A percentile compares a stretch with the other conserved stretches of the same genome.
Conservation (phyloP, 2,329 filamentous ascomycete species). For the Epichloe glyceriae region DNA sequence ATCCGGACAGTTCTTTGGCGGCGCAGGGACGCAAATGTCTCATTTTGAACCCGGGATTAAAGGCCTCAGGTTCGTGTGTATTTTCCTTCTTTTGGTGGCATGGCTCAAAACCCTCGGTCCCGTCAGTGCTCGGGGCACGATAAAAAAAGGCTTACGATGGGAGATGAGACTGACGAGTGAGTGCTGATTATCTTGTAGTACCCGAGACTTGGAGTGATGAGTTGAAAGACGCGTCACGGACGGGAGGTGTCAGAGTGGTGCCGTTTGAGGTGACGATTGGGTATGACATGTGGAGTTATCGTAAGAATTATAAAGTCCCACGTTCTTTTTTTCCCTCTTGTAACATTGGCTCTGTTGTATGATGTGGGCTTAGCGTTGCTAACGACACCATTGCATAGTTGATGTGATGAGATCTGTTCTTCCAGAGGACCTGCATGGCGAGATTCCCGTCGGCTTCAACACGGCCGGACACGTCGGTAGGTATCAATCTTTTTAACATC, state of each 20-base stretch:
- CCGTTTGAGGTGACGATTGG: constrained; percentile 65
- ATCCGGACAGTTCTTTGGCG: constrained; percentile 44
- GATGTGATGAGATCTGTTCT: constrained; percentile 76
- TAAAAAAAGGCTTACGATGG: neutral
- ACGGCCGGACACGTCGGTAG: constrained; percentile 75
- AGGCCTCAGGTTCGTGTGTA: constrained; percentile 31
- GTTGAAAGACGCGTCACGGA: constrained; percentile 54
- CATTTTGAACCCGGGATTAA: constrained; percentile 44
- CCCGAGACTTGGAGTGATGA: constrained; percentile 63
- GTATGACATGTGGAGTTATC: constrained; percentile 79
- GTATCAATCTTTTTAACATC: constrained; percentile 14
- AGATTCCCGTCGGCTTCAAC: constrained; percentile 77
- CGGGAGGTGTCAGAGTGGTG: constrained; percentile 55
- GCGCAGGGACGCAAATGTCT: constrained; percentile 48
- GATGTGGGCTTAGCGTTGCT: neutral
- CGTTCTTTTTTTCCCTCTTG: neutral
- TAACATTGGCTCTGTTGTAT: constrained; percentile 8
- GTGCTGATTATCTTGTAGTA: constrained; percentile 13
- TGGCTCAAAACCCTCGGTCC: neutral
- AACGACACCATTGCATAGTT: constrained; percentile 30
- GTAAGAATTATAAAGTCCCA: constrained; percentile 31
- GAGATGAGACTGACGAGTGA: neutral
- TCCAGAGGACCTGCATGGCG: constrained; percentile 64
- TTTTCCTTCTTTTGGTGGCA: neutral
- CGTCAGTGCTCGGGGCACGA: neutral